Evolutionary conservation across 495 filamentous ascomycete species (phyloP), one percentile per base, ranked within the genome.

Genomic region (Aspergillus affinis): DNA sequence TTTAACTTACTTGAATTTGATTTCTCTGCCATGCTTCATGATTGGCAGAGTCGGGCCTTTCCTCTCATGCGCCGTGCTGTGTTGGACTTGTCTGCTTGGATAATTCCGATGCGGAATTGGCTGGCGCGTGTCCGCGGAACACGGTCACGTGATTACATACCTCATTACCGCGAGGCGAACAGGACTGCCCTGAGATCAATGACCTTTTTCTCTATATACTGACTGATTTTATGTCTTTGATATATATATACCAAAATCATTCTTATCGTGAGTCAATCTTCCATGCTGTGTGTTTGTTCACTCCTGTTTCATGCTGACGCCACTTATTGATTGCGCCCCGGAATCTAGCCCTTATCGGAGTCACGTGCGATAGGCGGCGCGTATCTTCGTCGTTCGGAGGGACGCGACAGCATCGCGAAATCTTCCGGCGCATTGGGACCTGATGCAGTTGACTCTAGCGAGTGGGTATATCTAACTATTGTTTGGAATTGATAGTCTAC

Each of bases 1-100:
- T 53, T 32, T 46, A 26, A 70, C 73, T 68, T 29, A 79, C 78
- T 73, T 59, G 70, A 70, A 57, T 65, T 63, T 59, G 48, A 61
- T 56, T 65, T 74, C 66, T 65, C 72, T 63, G 72, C 71, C 77
- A 81, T 80, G 41, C 68, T 78, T 75, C 77, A 80, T 80, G 73
- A 59, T 71, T 68, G 59, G 55, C 48, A 61, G 51, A 51, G 18
- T 29, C 52, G 45, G 48, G 44, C 57, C 29, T 17, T 47, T 36
- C 45, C 30, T 21, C 15, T 44, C 30, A 49, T 29, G 29, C 20
- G 51, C 41, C 29, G 36, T 64, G 47, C 30, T 57, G 36, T 64
- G 47, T 23, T 57, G 46, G 51, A 51, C n/a, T 51, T 58, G 26
- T 10, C 47, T 50, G 21, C 26, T 60, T 48, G 56, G 30, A 59